Evolutionary conservation across 495 filamentous ascomycete genomes (phyloP), one percentile per base, ranked within the genome.

Genomic region (Aspergillus nidulans): DNA sequence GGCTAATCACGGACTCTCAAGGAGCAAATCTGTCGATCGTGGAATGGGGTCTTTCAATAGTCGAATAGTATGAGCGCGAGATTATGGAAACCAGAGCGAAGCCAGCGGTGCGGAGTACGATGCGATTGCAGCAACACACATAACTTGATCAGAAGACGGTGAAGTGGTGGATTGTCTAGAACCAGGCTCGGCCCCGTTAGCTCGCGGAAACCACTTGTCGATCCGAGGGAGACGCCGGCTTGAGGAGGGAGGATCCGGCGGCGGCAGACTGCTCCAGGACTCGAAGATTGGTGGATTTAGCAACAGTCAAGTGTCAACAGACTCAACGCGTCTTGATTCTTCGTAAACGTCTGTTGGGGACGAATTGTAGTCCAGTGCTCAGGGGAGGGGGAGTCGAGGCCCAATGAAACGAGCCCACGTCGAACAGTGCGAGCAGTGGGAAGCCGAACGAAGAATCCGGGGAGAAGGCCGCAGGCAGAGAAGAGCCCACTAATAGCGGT

Each of bases 321-420:
- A 9, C 26, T 34, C 30, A 34, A 34, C 4, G 2, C 4, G 30
- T 34, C 30, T 34, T 20, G 52, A 49, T 32, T 49, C 18, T 38
- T 41, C 32, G 46, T 24, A 42, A 41, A 10, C 13, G 44, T 32
- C 42, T 19, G 45, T 56, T 50, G 36, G 46, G 38, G 39, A 32
- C 34, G 40, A n/a, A 19, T 23, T 20, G 7, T 6, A 21, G 54
- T 59, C 53, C 36, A 44, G 41, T 43, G 52, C 46, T 66, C 65
- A 69, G 68, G 64, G 64, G 63, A 62, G 60, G 60, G 56, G 56
- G 25, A 55, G 51, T 25, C 21, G 24, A 63, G 62, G 59, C 38
- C 73, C 73, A 76, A 76, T 76, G 63, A 69, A 43, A 41, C 61
- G 52, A 46, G 65, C 64, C 73, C 73, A 76, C 73, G 73, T 76